Evolutionary conservation across 805 yeast genomes (phyloP), one percentile per base, ranked within the genome.

Genomic region (Hanseniaspora nectarophila): DNA sequence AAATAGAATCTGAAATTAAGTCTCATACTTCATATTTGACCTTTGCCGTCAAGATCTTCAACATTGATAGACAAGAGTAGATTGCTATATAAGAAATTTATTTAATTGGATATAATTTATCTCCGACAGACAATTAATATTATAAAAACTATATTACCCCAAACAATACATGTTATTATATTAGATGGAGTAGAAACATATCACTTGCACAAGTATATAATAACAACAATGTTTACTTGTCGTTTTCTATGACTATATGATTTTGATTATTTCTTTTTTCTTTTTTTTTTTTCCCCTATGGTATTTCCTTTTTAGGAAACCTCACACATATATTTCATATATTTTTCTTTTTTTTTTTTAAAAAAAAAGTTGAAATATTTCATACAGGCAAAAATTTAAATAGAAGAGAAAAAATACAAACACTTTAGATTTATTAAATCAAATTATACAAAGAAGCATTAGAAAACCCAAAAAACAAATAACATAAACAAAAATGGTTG

Each of bases 1-100:
- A 80, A 63, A 72, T 81, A 8, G 98, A 90, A 64, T 60, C 80
- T 3, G 97, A 92, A 63, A 73, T 90, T 59, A 90, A 90, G 68
- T 82, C 88, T 6, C 99, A 92, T 60, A 92, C 99, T 0, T 86
- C 96, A 0, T 92, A 87, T 63, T 69, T 92, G 61, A 86, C 96
- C 1, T 92, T 92, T 74, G 99, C 98, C 23, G 73, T 72, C 54
- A 74, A 69, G 57, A 65, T 66, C 55, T 60, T 60, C 8, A 56
- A 62, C 39, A 58, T 45, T 12, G 56, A 35, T 40, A 58, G 43
- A 59, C 62, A 56, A 24, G 33, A 33, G 26, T 45, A 26, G 45
- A 57, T 28, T 60, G 54, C 33, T 51, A 48, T 50, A 16, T 28
- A 46, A 12, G 15, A 32, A n/a, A n/a, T n/a, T n/a, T n/a, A n/a